A percentile compares a stretch with the other conserved stretches of the same genome.
Evolutionary conservation across 2,329 filamentous ascomycete genomes (phyloP).

Genomic region (Tolypocladium endophyticum): DNA sequence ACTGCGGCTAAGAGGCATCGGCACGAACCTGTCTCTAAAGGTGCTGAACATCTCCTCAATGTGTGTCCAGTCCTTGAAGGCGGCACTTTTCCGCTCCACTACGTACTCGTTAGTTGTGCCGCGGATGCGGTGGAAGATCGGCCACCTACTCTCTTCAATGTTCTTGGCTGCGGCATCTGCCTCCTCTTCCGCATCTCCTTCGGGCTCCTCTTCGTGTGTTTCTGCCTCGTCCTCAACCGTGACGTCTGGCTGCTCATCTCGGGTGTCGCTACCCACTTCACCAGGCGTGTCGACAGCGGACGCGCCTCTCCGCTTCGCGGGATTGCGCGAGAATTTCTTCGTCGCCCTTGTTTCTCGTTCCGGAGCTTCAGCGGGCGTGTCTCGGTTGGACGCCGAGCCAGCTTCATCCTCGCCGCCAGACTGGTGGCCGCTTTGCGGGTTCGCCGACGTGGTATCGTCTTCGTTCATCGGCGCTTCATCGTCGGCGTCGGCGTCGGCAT

Average conservation of each 20-base stretch:
- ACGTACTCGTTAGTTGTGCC: conserved; percentile 11
- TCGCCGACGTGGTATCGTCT: conserved; percentile 24
- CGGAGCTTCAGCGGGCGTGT: conserved; percentile 15
- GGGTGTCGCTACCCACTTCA: conserved; percentile 19
- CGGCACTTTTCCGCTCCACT: conserved; percentile 71
- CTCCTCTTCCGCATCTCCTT: conserved; percentile 49
- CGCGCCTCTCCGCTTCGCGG: conserved; percentile 26
- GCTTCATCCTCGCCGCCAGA: conserved; percentile 37
- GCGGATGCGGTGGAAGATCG: background rate
- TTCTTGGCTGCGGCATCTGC: conserved; percentile 47
- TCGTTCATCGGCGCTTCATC: conserved; percentile 20
- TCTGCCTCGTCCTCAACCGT: conserved; percentile 31
- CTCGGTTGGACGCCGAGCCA: conserved; percentile 15
- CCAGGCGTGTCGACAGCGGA: conserved; percentile 13
- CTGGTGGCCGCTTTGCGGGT: conserved; percentile 26
- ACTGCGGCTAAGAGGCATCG: background rate
- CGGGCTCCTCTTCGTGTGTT: conserved; percentile 41
- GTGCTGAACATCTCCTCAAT: conserved; percentile 85
- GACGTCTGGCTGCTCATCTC: conserved; percentile 20
- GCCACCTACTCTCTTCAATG: conserved; percentile 51
- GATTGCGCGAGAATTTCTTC: conserved; percentile 31
- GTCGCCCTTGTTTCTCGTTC: conserved; percentile 21
- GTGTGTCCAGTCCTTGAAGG: conserved; percentile 65
- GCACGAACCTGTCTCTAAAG: conserved; percentile 63
- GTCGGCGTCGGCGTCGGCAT: conserved; percentile 23